Evolutionary conservation across 2,329 filamentous ascomycete genomes (phyloP).

Genomic region (Tolypocladium nubicola): DNA sequence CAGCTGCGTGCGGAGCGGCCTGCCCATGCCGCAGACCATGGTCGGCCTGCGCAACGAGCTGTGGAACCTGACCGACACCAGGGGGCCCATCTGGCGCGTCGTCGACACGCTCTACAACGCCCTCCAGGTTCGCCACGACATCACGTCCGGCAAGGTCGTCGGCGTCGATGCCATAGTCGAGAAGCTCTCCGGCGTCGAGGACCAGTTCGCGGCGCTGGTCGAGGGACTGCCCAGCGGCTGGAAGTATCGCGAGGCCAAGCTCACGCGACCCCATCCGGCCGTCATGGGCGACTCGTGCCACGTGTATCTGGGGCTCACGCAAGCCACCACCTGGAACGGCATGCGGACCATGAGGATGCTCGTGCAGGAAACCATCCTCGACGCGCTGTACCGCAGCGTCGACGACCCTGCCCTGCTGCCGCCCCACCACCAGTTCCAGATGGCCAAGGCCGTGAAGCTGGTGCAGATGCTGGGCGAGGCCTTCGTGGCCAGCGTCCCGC

Average conservation of each 20-base stretch:
- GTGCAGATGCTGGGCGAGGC: constrained; percentile 29
- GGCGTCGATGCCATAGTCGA: constrained; percentile 23
- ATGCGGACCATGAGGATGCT: constrained; percentile 35
- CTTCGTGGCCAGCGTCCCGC: constrained; percentile 35
- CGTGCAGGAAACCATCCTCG: constrained; percentile 35
- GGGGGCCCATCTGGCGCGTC: constrained; percentile 30
- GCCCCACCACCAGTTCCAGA: constrained; percentile 20
- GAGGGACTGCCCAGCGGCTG: constrained; percentile 27
- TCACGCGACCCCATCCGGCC: constrained; percentile 27
- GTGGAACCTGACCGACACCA: constrained; percentile 20
- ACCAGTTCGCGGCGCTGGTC: constrained; percentile 29
- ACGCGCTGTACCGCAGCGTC: constrained; percentile 27
- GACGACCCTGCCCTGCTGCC: constrained; percentile 14
- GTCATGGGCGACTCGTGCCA: constrained; percentile 32
- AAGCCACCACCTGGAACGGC: constrained; percentile 37
- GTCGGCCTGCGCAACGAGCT: constrained; percentile 34
- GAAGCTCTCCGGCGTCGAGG: constrained; percentile 28
- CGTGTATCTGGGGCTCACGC: constrained; percentile 31
- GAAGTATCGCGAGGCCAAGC: constrained; percentile 29
- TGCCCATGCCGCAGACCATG: constrained; percentile 36
- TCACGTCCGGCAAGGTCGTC: constrained; percentile 26
- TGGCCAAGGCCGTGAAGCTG: constrained; percentile 25
- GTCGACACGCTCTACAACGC: constrained; percentile 33
- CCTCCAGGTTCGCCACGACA: constrained; percentile 35
- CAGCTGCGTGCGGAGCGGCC: constrained; percentile 37